Evolutionary conservation across 2,329 filamentous ascomycete species (phyloP), one percentile per base, ranked within the genome.

Genomic region (Claviceps arundinis): DNA sequence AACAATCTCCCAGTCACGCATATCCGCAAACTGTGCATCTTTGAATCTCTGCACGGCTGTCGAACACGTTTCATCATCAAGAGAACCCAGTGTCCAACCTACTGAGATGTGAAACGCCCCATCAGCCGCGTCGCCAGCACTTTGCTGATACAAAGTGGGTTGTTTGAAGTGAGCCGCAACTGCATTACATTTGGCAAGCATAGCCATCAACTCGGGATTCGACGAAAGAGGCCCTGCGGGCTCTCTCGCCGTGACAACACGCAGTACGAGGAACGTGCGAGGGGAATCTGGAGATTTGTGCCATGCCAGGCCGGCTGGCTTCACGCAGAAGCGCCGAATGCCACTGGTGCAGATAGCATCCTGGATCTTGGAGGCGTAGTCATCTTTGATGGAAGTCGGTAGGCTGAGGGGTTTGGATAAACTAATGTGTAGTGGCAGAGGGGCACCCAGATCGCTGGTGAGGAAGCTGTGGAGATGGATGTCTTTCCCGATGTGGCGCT

Each of bases 351-450:
- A 43, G 4, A 85, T 58, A 8, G 67, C 60, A 1, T 65, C 62
- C 38, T 69, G 64, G 5, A 95, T 64, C 0, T 68, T 66, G 4
- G 76, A 67, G 5, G 85, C 70, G 62, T 95, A 96, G 0, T 57
- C 59, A 30, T 84, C 80, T 58, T 87, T 88, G 56, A 84, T 75
- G n/a, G 82, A 74, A 0, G 87, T 89, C 47, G 73, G 72, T 37
- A 98, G 78, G 13, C 82, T 77, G 49, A 97, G 71, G 0, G 93
- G 85, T 5, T 88, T 78, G 7, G 93, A 97, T 6, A 98, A 76
- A 59, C 89, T 95, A 61, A 98, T 82, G 67, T 98, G 93, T 47
- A 98, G 75, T 3, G 91, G 91, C 48, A 88, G 72, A 5, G 85
- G 82, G 5, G 82, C 81, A 53, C 82, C 86, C 0, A 96, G 77